A percentile compares a stretch with the other conserved stretches of the same genome.
phyloP scores from a whole-genome alignment of 805 yeast species.

The Saturnispora halmiae region DNA sequence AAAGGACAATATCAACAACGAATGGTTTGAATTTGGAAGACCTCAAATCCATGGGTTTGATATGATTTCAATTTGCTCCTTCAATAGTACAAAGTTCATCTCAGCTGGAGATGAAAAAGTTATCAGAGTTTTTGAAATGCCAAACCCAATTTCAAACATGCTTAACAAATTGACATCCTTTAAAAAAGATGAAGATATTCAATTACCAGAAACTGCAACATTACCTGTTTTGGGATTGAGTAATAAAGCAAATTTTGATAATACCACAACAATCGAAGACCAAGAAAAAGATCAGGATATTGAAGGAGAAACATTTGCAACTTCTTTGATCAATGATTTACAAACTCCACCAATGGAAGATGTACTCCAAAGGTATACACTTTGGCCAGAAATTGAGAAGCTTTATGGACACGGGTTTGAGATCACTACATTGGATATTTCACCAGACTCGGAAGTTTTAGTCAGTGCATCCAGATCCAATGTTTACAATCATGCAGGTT shows the following conservation, averaged over 20 bases:
- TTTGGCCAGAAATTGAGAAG: slow-evolving; percentile 94
- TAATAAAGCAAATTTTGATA: slow-evolving; percentile 67
- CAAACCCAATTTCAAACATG: slow-evolving; percentile 62
- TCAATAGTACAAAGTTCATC: slow-evolving; percentile 57
- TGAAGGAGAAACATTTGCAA: slow-evolving; percentile 31
- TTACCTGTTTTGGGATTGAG: slow-evolving; percentile 91
- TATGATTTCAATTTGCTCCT: slow-evolving; percentile 68
- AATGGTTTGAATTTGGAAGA: slow-evolving; percentile 88
- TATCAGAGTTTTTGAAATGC: slow-evolving; percentile 80
- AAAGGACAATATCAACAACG: slow-evolving; percentile 38
- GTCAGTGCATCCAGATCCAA: slow-evolving; percentile 94
- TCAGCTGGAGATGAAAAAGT: slow-evolving; percentile 97
- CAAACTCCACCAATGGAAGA: slow-evolving; percentile 76
- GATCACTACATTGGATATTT: slow-evolving; percentile 65
- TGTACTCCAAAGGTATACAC: slow-evolving; percentile 78
- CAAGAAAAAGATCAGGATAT: slow-evolving; percentile 33
- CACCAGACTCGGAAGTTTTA: slow-evolving; percentile 51
- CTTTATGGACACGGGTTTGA: slow-evolving; percentile 98
- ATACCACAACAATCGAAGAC: slow-evolving; percentile 31
- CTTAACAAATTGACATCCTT: slow-evolving; percentile 28
- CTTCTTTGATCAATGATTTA: slow-evolving; percentile 39
- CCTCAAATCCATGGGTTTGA: slow-evolving; percentile 99
- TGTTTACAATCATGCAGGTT: slow-evolving; percentile 72
- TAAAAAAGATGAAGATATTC: neutral
- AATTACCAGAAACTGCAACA: slow-evolving; percentile 68